These are phyloP conservation scores for Trypanosoma avium DNA, from an alignment of 208 protist species.

Conservation along the genomic window DNA sequence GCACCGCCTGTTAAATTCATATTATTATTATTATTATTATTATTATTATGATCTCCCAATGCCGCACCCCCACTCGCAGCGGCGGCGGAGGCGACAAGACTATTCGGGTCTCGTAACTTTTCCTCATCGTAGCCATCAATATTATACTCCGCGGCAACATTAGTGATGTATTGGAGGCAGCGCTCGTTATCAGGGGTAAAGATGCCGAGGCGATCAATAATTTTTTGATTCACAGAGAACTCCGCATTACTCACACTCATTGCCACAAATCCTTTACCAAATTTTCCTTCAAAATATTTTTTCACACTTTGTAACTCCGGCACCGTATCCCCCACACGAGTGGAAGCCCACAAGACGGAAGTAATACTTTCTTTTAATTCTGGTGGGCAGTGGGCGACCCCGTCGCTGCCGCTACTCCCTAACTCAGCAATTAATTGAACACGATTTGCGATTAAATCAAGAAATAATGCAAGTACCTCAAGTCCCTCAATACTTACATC, in stretches of 20 bases:
- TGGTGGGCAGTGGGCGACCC: slow-evolving; percentile 45
- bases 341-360: slow-evolving; percentile 81
- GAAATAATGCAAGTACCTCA: slow-evolving; percentile 84
- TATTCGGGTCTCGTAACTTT: slow-evolving; percentile 58
- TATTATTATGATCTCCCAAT: no score
- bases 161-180: slow-evolving; percentile 82
- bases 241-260: slow-evolving; percentile 80
- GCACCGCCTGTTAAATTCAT: no score
- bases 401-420: slow-evolving; percentile 32
- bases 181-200: slow-evolving; percentile 75
- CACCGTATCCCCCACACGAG: slow-evolving; percentile 60
- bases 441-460: slow-evolving; percentile 80
- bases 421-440: slow-evolving; percentile 80
- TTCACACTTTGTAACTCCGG: slow-evolving; percentile 73
- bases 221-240: slow-evolving; percentile 85
- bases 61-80: slow-evolving; percentile 37
- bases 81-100: slow-evolving; percentile 59
- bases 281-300: slow-evolving; percentile 84
- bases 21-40: no score
- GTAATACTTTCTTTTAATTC: slow-evolving; percentile 91
- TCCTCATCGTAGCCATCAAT: slow-evolving; percentile 78
- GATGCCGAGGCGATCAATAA: slow-evolving; percentile 82
- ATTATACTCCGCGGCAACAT: slow-evolving; percentile 75
- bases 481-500: slow-evolving; percentile 87
- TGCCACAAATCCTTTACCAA: slow-evolving; percentile 80